phyloP scores from a whole-genome alignment of 164 flowering plant species.

The Protea cynaroides region DNA sequence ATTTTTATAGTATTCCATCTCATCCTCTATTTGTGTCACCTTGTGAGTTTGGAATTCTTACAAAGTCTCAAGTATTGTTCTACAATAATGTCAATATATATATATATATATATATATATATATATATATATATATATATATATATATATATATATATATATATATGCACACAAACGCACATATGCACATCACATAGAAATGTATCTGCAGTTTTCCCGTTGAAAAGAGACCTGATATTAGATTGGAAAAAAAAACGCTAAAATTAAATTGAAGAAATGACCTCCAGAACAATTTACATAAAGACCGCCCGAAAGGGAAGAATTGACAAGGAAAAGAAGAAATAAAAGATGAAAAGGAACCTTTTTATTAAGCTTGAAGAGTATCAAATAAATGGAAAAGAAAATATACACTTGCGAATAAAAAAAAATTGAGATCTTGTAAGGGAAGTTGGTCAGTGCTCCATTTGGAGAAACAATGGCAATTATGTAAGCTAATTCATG shows the following conservation, averaged over 20 bases:
- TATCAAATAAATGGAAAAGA: slow-evolving; percentile 6
- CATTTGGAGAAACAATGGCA: slow-evolving; percentile 14
- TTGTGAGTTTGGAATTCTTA: too few species aligned
- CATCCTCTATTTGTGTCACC: too few species aligned
- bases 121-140: too few species aligned
- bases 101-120: too few species aligned
- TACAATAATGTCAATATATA: too few species aligned
- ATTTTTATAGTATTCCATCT: too few species aligned
- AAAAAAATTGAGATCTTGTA: slow-evolving; percentile 9
- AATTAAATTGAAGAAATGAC: neutral
- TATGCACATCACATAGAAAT: neutral
- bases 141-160: too few species aligned
- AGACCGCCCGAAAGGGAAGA: slow-evolving; percentile 2
- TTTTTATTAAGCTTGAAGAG: slow-evolving; percentile 11
- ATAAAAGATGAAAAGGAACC: too few species aligned
- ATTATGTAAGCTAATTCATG: slow-evolving; percentile 59
- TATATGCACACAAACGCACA: too few species aligned
- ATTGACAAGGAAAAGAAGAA: too few species aligned
- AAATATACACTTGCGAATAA: slow-evolving; percentile 5
- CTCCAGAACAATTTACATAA: slow-evolving; percentile 2
- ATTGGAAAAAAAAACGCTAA: neutral
- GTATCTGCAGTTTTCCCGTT: neutral
- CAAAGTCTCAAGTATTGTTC: too few species aligned
- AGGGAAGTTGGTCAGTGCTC: neutral
- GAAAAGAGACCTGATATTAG: neutral